Evolutionary conservation across 257 asterid genomes (phyloP).

Genomic region (Lycium barbarum): DNA sequence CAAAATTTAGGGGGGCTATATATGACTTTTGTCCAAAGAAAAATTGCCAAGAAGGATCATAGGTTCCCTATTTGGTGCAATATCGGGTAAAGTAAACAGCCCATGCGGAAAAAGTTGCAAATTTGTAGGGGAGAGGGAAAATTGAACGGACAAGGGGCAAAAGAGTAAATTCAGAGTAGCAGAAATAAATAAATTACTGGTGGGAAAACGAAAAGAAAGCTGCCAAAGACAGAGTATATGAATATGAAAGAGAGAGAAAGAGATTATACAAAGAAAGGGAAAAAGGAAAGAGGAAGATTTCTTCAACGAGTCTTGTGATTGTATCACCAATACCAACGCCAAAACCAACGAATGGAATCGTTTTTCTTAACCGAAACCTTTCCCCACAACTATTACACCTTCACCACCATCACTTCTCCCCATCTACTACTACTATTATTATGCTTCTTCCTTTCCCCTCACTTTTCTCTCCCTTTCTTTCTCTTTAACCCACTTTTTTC

Average conservation of each 20-base stretch:
- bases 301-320: slow-evolving; percentile 39
- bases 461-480: neutral
- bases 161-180: neutral
- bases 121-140: neutral
- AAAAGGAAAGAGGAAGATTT: slow-evolving; percentile 48
- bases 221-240: slow-evolving; percentile 41
- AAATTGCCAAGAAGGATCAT: too few species aligned
- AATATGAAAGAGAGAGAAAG: slow-evolving; percentile 31
- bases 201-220: slow-evolving; percentile 62
- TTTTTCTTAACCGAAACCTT: slow-evolving; percentile 56
- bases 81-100: too few species aligned
- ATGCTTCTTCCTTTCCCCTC: slow-evolving; percentile 21
- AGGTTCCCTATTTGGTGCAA: too few species aligned
- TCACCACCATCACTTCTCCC: slow-evolving; percentile 61
- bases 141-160: slow-evolving; percentile 13
- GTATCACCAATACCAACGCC: slow-evolving; percentile 41
- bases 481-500: slow-evolving; percentile 18
- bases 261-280: slow-evolving; percentile 36
- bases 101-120: neutral
- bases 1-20: too few species aligned
- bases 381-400: slow-evolving; percentile 56
- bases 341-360: slow-evolving; percentile 66
- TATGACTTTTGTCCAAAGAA: too few species aligned
- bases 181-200: slow-evolving; percentile 43
- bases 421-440: slow-evolving; percentile 46